Evolutionary conservation across 768 basidiomycete species (phyloP), one percentile per base, ranked within the genome.

Genomic region (Trametes sanguinea): DNA sequence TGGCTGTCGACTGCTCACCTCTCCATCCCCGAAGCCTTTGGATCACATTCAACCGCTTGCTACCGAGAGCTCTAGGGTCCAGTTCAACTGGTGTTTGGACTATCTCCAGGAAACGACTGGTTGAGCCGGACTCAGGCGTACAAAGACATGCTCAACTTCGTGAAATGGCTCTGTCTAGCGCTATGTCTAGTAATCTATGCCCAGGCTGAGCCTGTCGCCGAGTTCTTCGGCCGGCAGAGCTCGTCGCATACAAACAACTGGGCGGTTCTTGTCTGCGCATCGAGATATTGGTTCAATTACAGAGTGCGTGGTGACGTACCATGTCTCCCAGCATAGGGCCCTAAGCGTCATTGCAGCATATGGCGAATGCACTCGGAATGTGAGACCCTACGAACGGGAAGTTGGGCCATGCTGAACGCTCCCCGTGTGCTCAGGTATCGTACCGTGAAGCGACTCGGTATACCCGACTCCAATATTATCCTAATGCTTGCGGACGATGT

Each of bases 231-330:
- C 7, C 35, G 61, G 32, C 54, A 60, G 29, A 56, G 48, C 1
- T 67, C 64, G 0, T 72, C 77, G 6, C 94, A 97, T 72, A 97
- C 96, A 6, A 99, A 98, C 72, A 98, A 98, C 73, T 99, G 97
- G 97, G 97, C 97, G 1, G 95, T 99, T 5, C 79, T 98, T 39
- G 95, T 98, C 4, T 95, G 92, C 68, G 83, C 97, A 1, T 97
- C 95, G 5, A 74, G 95, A 60, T 96, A 95, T 73, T 98, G 95
- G 95, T 99, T 99, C 81, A 99, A 99, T 73, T 99, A 99, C 71
- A 80, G 96, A 45, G 96, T 97, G 70, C 54, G 89, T 82, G 16
- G 0, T 46, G 45, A 16, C 40, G 37, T 13, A 22, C 22, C 29
- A 9, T 8, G 22, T 2, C 6, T 6, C 1, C 14, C n/a, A 39